These are phyloP conservation scores for Rhodofomes roseus DNA, from an alignment of 1,284 basidiomycete species.

Conservation along the genomic window DNA sequence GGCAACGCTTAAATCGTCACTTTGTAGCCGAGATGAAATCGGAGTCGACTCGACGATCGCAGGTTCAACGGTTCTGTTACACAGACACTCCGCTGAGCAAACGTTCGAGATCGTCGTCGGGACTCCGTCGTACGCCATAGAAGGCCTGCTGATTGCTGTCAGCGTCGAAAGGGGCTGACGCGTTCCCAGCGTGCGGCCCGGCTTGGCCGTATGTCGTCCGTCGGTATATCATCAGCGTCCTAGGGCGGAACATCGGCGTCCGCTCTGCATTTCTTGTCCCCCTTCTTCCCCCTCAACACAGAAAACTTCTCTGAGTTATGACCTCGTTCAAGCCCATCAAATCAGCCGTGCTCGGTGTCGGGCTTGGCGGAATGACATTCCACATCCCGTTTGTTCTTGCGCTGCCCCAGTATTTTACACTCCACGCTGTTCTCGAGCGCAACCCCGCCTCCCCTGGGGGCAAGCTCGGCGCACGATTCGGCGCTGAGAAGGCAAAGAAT, in stretches of 20 bases:
- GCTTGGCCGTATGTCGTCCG: background rate
- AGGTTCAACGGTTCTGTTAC: background rate
- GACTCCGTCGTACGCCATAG: background rate
- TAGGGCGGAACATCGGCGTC: background rate
- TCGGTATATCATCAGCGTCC: background rate
- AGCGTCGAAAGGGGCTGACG: background rate
- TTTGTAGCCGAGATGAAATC: background rate
- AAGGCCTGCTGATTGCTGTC: background rate
- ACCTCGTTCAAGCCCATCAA: slow-evolving; percentile 44
- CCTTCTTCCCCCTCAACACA: background rate
- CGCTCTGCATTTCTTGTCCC: background rate
- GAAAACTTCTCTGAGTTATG: background rate
- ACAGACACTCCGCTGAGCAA: background rate
- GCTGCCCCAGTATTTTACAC: slow-evolving; percentile 68
- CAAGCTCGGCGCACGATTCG: slow-evolving; percentile 61
- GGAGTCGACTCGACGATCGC: background rate
- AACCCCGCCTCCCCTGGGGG: slow-evolving; percentile 57
- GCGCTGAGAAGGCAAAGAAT: slow-evolving; percentile 35
- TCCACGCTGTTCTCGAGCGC: slow-evolving; percentile 65
- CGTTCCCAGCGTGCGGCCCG: background rate
- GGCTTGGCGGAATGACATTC: slow-evolving; percentile 73
- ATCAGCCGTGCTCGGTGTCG: slow-evolving; percentile 73
- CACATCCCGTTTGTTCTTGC: slow-evolving; percentile 78
- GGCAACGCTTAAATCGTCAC: too few relatives aligned
- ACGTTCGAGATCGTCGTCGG: slow-evolving; percentile 5